Evolutionary conservation across 805 yeast genomes (phyloP).

Genomic region (Wickerhamiella kazuoi): DNA sequence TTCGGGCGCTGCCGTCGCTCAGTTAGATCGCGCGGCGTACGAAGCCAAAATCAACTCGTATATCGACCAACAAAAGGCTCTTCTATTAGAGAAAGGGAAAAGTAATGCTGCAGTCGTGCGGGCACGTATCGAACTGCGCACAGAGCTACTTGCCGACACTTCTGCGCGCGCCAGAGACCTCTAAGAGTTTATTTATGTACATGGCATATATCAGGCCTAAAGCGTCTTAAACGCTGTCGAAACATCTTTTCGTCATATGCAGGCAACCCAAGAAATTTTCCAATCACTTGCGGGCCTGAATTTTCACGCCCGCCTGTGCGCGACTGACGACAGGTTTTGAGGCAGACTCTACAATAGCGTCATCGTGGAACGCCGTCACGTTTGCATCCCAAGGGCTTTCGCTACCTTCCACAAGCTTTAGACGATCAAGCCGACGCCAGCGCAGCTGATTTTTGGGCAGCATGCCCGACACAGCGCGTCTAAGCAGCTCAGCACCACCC

Average conservation of each 20-base stretch:
- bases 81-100: not conserved
- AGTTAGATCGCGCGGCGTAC: too few relatives aligned
- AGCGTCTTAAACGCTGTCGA: too few relatives aligned
- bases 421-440: slow-evolving; percentile 58
- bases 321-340: not conserved
- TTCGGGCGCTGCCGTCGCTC: too few relatives aligned
- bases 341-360: slow-evolving; percentile 18
- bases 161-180: not conserved
- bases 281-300: too few relatives aligned
- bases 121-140: slow-evolving; percentile 2
- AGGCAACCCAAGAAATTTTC: too few relatives aligned
- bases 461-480: slow-evolving; percentile 88
- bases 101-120: not conserved
- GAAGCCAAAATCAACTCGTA: not conserved
- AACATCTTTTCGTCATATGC: too few relatives aligned
- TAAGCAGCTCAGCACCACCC: slow-evolving; percentile 76
- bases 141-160: not conserved
- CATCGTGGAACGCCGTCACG: slow-evolving; percentile 70
- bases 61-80: not conserved
- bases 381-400: slow-evolving; percentile 76
- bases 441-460: slow-evolving; percentile 81
- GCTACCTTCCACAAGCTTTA: slow-evolving; percentile 75
- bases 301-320: slow-evolving; percentile 2
- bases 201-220: too few relatives aligned
- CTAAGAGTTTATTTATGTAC: too few relatives aligned